Base-by-base conservation (phyloP, 1,139 yeast genomes). In the Saccharomyces hybrid region DNA sequence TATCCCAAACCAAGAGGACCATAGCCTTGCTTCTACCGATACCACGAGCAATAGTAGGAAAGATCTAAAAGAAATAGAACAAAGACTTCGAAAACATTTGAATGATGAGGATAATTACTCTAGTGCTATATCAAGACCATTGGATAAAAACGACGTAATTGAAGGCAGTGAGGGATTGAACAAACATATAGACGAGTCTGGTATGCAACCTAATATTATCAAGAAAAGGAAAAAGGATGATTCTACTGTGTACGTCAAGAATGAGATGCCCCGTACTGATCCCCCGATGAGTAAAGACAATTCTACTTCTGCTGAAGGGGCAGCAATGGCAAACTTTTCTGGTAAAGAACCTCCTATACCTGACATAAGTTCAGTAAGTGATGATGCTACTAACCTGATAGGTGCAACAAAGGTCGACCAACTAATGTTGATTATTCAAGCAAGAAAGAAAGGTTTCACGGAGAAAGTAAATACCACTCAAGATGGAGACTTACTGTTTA, bases 401-500 rank as follows among this genome's bases (percentile, higher is more conserved):
- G 97, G 96, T 0, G 90, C 93, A 2, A 88, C 97, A 0, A 86
- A 86, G 66, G 88, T 90, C 47, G 97, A 90, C 70, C 95, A 86
- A 64, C 74, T 90, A 65, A 88, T 90, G 96, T 76, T 90, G 56
- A 88, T 89, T 42, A 86, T 90, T 54, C 96, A 90, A 69, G 95
- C 97, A 0, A 78, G 95, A 55, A 87, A 85, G 58, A 84, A 86
- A 58, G 89, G 90, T 23, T 78, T 83, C 14, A 81, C 80, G 7
- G 79, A 81, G 25, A 78, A 77, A 46, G 84, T 85, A 47, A 78
- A 78, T 51, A 84, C 82, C 57, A 81, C 83, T 1, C 78, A 80
- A 2, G 90, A 84, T 69, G 90, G 90, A 4, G 77, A 62, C 42
- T 49, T 63, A 48, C 48, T 63, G 27, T 51, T 63, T 14, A 61